Percentiles rank a stretch among this genome's conserved stretches.
Conservation (phyloP, 2,329 filamentous ascomycete species). For the Colletotrichum musicola region DNA sequence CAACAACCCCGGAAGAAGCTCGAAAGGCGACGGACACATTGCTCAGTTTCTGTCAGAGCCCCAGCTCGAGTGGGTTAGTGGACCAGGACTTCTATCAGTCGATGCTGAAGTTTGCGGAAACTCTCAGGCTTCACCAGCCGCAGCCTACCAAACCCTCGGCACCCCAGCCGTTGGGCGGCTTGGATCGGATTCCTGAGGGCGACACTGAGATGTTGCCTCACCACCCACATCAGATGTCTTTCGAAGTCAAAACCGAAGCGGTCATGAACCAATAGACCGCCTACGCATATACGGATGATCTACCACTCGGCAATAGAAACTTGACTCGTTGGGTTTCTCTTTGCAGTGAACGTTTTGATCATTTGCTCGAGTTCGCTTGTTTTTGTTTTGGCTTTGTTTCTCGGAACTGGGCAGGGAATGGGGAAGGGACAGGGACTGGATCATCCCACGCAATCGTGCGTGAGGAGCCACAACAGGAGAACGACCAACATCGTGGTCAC, state of each 20-base stretch:
- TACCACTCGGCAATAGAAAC: not conserved
- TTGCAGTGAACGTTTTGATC: not conserved
- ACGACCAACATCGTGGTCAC: constrained; percentile 25
- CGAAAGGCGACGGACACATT: constrained; percentile 84
- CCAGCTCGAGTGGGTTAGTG: constrained; percentile 73
- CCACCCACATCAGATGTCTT: constrained; percentile 36
- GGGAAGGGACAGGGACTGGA: not conserved
- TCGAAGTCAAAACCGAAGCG: constrained; percentile 49
- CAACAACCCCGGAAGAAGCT: constrained; percentile 88
- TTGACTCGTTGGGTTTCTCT: not conserved
- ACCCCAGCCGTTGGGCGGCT: constrained; percentile 57
- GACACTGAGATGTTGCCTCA: constrained; percentile 60
- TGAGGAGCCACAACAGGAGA: constrained; percentile 23
- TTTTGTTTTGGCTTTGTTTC: constrained; percentile 22
- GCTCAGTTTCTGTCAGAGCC: constrained; percentile 82
- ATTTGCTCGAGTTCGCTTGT: constrained; percentile 21
- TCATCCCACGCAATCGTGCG: not conserved
- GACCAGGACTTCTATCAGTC: constrained; percentile 83
- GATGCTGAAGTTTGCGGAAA: constrained; percentile 87
- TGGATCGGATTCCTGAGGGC: constrained; percentile 70
- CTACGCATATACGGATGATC: not conserved
- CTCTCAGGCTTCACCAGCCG: constrained; percentile 77
- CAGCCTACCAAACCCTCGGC: constrained; percentile 47
- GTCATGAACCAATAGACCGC: constrained; percentile 46
- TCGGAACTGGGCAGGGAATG: not conserved